phyloP scores from a whole-genome alignment of 768 basidiomycete genomes.

The Kondoa subrosea region DNA sequence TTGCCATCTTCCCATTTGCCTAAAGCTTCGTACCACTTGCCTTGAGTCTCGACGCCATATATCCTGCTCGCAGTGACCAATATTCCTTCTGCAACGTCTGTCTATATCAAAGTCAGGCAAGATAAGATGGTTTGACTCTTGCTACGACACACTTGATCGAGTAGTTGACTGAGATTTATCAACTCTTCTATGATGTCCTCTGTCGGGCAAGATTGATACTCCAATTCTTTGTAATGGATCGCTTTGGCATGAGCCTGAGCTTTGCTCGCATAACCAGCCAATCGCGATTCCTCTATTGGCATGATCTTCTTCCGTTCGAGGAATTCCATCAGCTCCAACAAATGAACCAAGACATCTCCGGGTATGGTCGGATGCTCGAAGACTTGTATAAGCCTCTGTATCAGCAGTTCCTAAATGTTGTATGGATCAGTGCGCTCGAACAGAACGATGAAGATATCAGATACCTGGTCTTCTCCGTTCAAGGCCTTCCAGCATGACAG shows the following conservation, averaged over 20 bases:
- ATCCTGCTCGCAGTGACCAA: not conserved
- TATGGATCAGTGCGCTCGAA: not conserved
- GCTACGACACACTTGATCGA: not conserved
- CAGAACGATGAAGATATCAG: not conserved
- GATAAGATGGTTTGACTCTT: not conserved
- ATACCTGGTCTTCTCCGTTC: not conserved
- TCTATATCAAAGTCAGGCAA: not conserved
- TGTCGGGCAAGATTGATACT: not conserved
- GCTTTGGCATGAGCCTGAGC: not conserved
- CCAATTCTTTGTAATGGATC: not conserved
- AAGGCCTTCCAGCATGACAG: not conserved
- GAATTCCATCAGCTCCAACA: not conserved
- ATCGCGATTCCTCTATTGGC: not conserved
- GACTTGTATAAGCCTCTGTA: not conserved
- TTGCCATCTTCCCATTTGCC: not conserved
- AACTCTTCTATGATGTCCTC: not conserved
- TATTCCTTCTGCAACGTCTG: not conserved
- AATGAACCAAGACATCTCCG: not conserved
- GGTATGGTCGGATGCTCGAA: not conserved
- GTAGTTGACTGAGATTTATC: not conserved
- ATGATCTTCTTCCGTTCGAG: not conserved
- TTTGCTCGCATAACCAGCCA: not conserved
- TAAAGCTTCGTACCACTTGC: not conserved
- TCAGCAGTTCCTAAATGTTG: not conserved
- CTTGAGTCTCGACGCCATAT: not conserved